These are phyloP conservation scores for Raffaelea albimanens DNA, from an alignment of 2,329 filamentous ascomycete genomes.

Conservation along the genomic window DNA sequence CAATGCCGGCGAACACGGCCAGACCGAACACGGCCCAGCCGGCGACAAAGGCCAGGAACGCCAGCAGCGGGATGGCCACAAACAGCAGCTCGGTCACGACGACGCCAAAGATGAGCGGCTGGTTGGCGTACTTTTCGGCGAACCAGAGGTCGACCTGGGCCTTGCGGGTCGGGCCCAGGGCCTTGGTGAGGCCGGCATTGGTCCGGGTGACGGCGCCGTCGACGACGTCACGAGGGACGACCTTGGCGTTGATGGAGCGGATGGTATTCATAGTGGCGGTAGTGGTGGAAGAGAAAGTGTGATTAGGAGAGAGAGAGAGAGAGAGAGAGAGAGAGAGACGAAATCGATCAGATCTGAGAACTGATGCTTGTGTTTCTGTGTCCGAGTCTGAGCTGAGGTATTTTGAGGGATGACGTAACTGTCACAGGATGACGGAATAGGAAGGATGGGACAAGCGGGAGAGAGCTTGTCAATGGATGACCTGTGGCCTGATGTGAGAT, in stretches of 20 bases:
- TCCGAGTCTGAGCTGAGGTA: too few species aligned
- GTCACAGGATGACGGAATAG: too few species aligned
- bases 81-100: slow-evolving; percentile 5
- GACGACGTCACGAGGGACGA: slow-evolving; percentile 3
- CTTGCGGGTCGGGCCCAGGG: slow-evolving; percentile 4
- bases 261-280: background rate
- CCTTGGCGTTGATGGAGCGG: background rate
- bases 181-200: background rate
- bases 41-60: slow-evolving; percentile 8
- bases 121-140: slow-evolving; percentile 2
- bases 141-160: slow-evolving; percentile 2
- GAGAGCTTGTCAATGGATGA: too few species aligned
- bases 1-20: slow-evolving; percentile 10
- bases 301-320: too few species aligned
- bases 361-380: too few species aligned
- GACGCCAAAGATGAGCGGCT: slow-evolving; percentile 7
- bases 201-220: background rate
- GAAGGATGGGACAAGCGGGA: background rate
- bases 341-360: too few species aligned
- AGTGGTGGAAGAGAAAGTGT: background rate
- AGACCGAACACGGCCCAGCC: slow-evolving; percentile 9
- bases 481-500: too few species aligned
- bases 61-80: slow-evolving; percentile 4
- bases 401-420: background rate
- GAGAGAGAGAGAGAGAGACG: background rate